phyloP scores from a whole-genome alignment of 805 yeast genomes.

The Candida palmyrensis region DNA sequence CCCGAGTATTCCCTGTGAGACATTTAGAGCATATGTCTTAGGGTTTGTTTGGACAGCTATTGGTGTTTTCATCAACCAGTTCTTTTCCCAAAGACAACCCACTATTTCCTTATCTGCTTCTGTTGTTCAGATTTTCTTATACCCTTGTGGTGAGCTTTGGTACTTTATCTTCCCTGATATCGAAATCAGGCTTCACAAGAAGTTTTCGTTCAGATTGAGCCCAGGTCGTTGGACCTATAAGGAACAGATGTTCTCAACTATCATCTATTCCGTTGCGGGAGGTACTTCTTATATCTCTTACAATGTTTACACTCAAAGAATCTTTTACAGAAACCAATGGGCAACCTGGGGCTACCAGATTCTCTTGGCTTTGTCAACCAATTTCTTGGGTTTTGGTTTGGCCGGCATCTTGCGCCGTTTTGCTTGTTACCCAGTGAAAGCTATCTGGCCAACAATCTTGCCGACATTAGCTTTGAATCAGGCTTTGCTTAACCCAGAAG shows the following conservation, averaged over 20 bases:
- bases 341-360: conserved; percentile 19
- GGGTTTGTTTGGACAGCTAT: conserved; percentile 48
- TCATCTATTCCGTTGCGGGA: conserved; percentile 31
- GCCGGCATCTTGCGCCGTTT: conserved; percentile 25
- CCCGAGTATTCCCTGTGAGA: conserved; percentile 42
- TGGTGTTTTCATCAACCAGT: conserved; percentile 52
- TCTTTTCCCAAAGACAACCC: conserved; percentile 53
- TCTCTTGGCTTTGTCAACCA: conserved; percentile 18
- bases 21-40: conserved; percentile 51
- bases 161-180: conserved; percentile 41
- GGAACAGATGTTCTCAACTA: conserved; percentile 62
- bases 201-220: conserved; percentile 27
- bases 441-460: conserved; percentile 47
- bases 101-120: conserved; percentile 38
- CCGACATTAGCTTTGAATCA: conserved; percentile 27
- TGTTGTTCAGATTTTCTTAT: conserved; percentile 42
- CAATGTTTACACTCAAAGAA: conserved; percentile 18
- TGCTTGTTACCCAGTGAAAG: conserved; percentile 46
- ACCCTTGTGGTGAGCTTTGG: conserved; percentile 38
- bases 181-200: conserved; percentile 10
- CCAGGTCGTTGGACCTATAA: conserved; percentile 64
- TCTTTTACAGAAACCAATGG: conserved; percentile 24
- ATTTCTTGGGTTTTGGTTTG: conserved; percentile 26
- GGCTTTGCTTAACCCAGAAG: conserved; percentile 23
- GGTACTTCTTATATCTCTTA: conserved; percentile 17